Base-by-base conservation (phyloP, 139 green algal species). In the Pedinophyceae sp. region DNA sequence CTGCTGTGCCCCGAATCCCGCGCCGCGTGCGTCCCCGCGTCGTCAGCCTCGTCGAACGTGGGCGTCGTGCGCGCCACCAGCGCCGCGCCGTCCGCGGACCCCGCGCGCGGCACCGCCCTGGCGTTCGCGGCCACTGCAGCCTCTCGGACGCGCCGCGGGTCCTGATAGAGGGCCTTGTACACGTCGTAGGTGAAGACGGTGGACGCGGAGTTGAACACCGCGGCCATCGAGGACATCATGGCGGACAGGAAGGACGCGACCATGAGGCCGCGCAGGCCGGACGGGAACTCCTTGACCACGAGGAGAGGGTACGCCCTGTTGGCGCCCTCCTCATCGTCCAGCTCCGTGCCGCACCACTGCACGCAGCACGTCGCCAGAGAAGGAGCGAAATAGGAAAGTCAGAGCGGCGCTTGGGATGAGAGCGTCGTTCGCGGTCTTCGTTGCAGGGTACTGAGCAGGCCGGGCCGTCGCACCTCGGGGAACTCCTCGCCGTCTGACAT, bases 161-260 rank as follows among this genome's bases (percentile, higher is more conserved):
- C 34, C 34, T 53, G 45, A 2, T 29, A 24, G 46, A 57, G 47
- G 18, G 46, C 19, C n/a, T 43, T 20, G 60, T 66, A 74, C 17
- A 74, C 54, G 46, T 74, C 70, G 30, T 62, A 48, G 5, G 67
- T 67, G 59, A 74, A 76, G 25, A 74, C n/a, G 3, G 67, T 70
- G 41, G 67, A 53, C 3, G 40, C 68, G 18, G 65, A 74, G 38
- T 74, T 74, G 66, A 74, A 73, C 4, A 74, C 50, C 16, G 57
- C 43, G 2, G 67, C 46, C 6, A 74, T 25, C 15, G 51, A 65
- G 23, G 29, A 57, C 67, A 74, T 74, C 46, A 74, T 58, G 4
- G 67, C 67, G 16, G 57, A 34, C 5, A 74, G 20, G 30, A 73
- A 72, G 22, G 65, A 61, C 2, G 67, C 57, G 10, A 74, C 41